phyloP scores from a whole-genome alignment of 2,329 filamentous ascomycete genomes.

The Endoconidiophora laricicola region DNA sequence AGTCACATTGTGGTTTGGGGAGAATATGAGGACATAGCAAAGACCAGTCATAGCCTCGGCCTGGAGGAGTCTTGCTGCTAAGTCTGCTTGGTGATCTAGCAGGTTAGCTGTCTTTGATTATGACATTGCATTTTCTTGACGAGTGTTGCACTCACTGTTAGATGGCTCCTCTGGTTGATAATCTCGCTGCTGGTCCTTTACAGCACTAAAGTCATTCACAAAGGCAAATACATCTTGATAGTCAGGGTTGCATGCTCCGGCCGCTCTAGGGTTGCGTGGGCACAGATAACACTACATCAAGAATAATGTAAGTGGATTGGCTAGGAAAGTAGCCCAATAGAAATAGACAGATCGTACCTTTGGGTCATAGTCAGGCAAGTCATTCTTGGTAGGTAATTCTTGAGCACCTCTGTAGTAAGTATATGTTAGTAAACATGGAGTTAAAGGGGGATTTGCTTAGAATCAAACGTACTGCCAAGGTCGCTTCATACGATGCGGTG shows the following conservation, averaged over 20 bases:
- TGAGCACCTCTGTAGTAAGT: slow-evolving; percentile 51
- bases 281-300: slow-evolving; percentile 72
- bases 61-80: slow-evolving; percentile 60
- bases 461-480: slow-evolving; percentile 73
- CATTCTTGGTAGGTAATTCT: slow-evolving; percentile 50
- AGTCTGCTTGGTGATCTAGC: slow-evolving; percentile 28
- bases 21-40: slow-evolving; percentile 95
- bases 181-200: slow-evolving; percentile 79
- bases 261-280: slow-evolving; percentile 74
- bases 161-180: slow-evolving; percentile 37
- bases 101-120: no score
- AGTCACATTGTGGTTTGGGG: slow-evolving; percentile 75
- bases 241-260: slow-evolving; percentile 70
- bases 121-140: not conserved
- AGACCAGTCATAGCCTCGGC: slow-evolving; percentile 81
- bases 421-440: not conserved
- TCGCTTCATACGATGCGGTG: slow-evolving; percentile 87
- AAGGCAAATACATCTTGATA: slow-evolving; percentile 86
- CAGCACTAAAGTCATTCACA: slow-evolving; percentile 93
- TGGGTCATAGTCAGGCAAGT: slow-evolving; percentile 67
- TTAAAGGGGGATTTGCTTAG: not conserved
- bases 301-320: slow-evolving; percentile 8
- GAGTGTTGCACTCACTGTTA: slow-evolving; percentile 19
- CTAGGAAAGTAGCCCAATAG: not conserved
- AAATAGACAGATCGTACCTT: slow-evolving; percentile 27